These are phyloP conservation scores for Phytophthora megakarya DNA, from an alignment of 352 stramenopile species.

Conservation along the genomic window DNA sequence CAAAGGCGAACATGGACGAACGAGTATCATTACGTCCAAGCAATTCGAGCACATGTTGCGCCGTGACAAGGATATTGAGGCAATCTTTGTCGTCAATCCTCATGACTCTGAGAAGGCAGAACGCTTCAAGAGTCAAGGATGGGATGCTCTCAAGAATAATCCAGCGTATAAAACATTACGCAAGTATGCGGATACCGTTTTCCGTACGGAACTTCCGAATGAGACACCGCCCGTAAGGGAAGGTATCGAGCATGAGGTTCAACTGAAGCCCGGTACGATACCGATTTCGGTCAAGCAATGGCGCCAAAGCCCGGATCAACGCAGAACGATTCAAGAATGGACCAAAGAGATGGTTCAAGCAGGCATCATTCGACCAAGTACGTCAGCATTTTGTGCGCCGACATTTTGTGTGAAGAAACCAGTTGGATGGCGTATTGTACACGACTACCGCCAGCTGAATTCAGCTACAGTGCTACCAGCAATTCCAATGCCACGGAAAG, in stretches of 20 bases:
- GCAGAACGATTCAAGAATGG: conserved; percentile 6
- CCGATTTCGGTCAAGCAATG: conserved; percentile 8
- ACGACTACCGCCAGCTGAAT: too few species aligned
- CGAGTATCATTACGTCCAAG: conserved; percentile 1
- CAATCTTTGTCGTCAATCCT: conserved; percentile 10
- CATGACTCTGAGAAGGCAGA: conserved; percentile 19
- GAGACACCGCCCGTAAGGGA: not conserved
- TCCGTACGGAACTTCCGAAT: conserved; percentile 4
- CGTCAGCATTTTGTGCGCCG: too few species aligned
- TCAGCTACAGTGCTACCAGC: too few species aligned
- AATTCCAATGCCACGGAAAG: too few species aligned
- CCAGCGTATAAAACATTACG: not conserved
- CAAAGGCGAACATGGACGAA: not conserved
- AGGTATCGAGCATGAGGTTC: not conserved
- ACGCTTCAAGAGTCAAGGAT: conserved; percentile 8
- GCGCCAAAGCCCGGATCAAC: conserved; percentile 7
- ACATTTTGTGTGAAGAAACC: too few species aligned
- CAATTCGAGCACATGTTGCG: not conserved
- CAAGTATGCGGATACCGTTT: conserved; percentile 5
- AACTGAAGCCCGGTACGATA: not conserved
- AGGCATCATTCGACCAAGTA: conserved; percentile 5
- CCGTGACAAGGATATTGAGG: conserved; percentile 4
- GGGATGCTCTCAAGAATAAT: conserved; percentile 3
- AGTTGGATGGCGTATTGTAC: too few species aligned
- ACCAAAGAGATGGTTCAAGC: conserved; percentile 26